Base-by-base conservation (phyloP, 2,329 filamentous ascomycete genomes). In the Penicillium sp. region DNA sequence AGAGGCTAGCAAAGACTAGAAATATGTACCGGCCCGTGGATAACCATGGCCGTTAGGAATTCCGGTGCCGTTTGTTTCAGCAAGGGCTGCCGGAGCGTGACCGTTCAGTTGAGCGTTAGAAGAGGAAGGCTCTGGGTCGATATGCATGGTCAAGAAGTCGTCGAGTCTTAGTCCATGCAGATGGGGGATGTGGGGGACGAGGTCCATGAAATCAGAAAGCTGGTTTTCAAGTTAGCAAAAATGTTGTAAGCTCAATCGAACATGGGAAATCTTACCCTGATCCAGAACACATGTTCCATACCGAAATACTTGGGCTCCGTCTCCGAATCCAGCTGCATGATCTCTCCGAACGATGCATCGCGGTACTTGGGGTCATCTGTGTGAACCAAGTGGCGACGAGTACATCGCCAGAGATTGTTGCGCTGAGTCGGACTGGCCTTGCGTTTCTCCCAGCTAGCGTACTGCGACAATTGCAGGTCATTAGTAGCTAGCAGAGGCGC, bases 271-370 rank as follows among this genome's bases (percentile, higher is more conserved):
- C 74, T 64, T 71, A 79, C 77, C 72, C 75, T 78, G 57, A 82
- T 75, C 79, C 79, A 82, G 61, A 81, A 81, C 48, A 82, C 69
- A 68, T 78, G 78, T 55, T 79, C 74, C 77, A 81, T 78, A 27
- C 71, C 71, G 60, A 78, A 76, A 68, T 80, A 82, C 64, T 79
- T 81, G 26, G 75, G 76, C 50, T 71, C 67, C 24, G 76, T 77
- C 63, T 78, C 77, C 49, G 68, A 70, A 65, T 79, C 76, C 60
- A 74, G 69, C 56, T 73, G 68, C 59, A 73, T 73, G 44, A 77
- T 69, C 33, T 78, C 70, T 49, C 73, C 70, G 26, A 76, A 69
- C 19, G 71, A 74, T 11, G 74, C 73, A 48, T 68, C 69, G 54
- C 73, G 60, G 24, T 72, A 68, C 37, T 72, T 73, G 16, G 71